A percentile compares a stretch with the other conserved stretches of the same genome.
Conservation (phyloP, 129 eudicot species). For the Saussurea involucrata region DNA sequence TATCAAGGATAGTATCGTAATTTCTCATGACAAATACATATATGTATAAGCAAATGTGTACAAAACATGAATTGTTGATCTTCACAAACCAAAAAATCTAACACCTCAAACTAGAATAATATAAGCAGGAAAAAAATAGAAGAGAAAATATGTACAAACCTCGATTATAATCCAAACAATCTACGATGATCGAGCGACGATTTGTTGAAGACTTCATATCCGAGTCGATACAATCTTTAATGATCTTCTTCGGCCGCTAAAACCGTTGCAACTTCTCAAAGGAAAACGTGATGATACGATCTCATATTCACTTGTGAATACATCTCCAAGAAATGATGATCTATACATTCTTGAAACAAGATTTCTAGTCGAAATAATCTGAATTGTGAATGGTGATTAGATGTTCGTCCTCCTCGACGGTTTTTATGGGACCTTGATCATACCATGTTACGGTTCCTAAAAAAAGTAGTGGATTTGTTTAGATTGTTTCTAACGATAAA, state of each 20-base stretch:
- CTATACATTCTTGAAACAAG: neutral
- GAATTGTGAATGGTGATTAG: conserved; percentile 55
- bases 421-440: conserved; percentile 49
- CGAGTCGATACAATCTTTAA: conserved; percentile 6
- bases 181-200: neutral
- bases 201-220: conserved; percentile 16
- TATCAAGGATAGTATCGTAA: neutral
- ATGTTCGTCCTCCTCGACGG: conserved; percentile 52
- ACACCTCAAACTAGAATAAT: conserved; percentile 14
- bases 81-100: conserved; percentile 16
- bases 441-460: conserved; percentile 74
- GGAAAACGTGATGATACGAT: neutral
- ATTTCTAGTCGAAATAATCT: conserved; percentile 49
- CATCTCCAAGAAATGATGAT: conserved; percentile 13
- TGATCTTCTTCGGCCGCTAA: conserved; percentile 16
- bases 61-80: conserved; percentile 4
- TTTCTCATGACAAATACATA: neutral
- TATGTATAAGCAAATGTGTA: conserved; percentile 13
- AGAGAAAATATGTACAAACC: conserved; percentile 33
- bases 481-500: neutral
- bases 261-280: neutral
- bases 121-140: conserved; percentile 1
- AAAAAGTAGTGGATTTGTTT: conserved; percentile 12
- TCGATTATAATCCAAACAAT: conserved; percentile 10
- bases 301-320: neutral